Evolutionary conservation across 2,329 filamentous ascomycete genomes (phyloP).

Genomic region (Colletotrichum sp.): DNA sequence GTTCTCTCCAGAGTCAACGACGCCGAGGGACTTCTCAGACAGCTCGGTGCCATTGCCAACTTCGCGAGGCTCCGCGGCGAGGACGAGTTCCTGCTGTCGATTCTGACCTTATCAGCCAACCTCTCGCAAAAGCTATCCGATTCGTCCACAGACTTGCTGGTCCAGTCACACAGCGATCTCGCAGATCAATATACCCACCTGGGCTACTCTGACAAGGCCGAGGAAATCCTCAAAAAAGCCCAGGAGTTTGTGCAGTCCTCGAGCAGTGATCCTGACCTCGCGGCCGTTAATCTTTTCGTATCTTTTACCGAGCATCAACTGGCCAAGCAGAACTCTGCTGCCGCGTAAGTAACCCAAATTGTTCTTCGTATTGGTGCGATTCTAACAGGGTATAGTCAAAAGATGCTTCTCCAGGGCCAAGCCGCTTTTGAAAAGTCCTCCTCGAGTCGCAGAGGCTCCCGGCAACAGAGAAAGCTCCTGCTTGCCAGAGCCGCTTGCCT

Average conservation of each 20-base stretch:
- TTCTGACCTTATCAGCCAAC: conserved; percentile 50
- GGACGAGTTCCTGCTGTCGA: conserved; percentile 48
- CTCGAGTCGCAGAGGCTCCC: background rate
- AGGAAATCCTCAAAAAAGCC: conserved; percentile 61
- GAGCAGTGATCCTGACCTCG: conserved; percentile 39
- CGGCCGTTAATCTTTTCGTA: conserved; percentile 65
- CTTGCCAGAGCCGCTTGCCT: conserved; percentile 67
- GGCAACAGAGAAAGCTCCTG: conserved; percentile 49
- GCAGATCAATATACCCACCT: conserved; percentile 59
- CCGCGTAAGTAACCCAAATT: conserved; percentile 49
- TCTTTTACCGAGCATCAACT: conserved; percentile 78
- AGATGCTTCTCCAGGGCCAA: conserved; percentile 12
- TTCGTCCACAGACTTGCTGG: conserved; percentile 41
- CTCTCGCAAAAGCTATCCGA: conserved; percentile 41
- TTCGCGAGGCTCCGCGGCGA: conserved; percentile 58
- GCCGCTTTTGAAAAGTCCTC: conserved; percentile 15
- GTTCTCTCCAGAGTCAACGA: conserved; percentile 54
- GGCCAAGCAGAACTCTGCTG: conserved; percentile 67
- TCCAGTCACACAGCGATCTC: conserved; percentile 52
- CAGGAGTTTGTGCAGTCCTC: conserved; percentile 51
- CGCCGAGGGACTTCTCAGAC: conserved; percentile 51
- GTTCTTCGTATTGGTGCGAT: background rate
- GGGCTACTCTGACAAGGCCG: conserved; percentile 57
- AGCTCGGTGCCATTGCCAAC: conserved; percentile 56
- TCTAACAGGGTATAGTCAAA: conserved; percentile 12